These are phyloP conservation scores for Fusarium sp. DNA, from an alignment of 2,329 filamentous ascomycete species.

Conservation along the genomic window DNA sequence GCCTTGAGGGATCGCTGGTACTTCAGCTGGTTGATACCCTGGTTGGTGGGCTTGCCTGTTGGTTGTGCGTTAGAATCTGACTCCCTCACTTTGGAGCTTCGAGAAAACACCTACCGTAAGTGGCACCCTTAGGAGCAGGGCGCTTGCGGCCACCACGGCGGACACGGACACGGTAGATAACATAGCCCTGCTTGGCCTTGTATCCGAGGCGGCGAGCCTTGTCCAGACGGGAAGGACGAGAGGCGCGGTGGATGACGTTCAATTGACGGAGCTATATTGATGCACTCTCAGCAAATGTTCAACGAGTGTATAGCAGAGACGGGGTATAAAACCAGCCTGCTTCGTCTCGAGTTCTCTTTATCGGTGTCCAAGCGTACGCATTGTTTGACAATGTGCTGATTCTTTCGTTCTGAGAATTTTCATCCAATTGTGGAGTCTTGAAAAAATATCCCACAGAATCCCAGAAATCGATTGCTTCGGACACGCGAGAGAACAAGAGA, in stretches of 20 bases:
- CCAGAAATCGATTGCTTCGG: constrained; percentile 19
- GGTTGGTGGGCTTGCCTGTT: constrained; percentile 99
- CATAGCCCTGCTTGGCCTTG: constrained; percentile 99
- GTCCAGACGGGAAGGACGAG: constrained; percentile 97
- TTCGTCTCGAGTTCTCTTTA: constrained; percentile 17
- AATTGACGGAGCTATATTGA: constrained; percentile 99
- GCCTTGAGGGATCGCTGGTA: constrained; percentile 99
- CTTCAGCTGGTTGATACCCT: constrained; percentile 99
- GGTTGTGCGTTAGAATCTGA: constrained; percentile 36
- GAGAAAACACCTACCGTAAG: constrained; percentile 80
- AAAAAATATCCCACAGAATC: constrained; percentile 11
- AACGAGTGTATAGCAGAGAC: constrained; percentile 94
- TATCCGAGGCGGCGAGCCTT: constrained; percentile 99
- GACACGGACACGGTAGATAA: constrained; percentile 99
- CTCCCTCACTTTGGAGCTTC: not conserved
- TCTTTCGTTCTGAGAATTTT: constrained; percentile 27
- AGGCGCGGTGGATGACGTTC: constrained; percentile 99
- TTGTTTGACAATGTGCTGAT: not conserved
- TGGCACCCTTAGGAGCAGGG: constrained; percentile 96
- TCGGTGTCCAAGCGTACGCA: constrained; percentile 4
- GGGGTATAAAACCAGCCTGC: constrained; percentile 34
- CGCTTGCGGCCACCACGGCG: constrained; percentile 99
- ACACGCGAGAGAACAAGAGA: constrained; percentile 31
- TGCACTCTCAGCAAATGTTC: constrained; percentile 99
- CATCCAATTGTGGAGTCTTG: constrained; percentile 22